These are phyloP conservation scores for Leishmania mexicana DNA, from an alignment of 208 protist genomes.

Conservation along the genomic window DNA sequence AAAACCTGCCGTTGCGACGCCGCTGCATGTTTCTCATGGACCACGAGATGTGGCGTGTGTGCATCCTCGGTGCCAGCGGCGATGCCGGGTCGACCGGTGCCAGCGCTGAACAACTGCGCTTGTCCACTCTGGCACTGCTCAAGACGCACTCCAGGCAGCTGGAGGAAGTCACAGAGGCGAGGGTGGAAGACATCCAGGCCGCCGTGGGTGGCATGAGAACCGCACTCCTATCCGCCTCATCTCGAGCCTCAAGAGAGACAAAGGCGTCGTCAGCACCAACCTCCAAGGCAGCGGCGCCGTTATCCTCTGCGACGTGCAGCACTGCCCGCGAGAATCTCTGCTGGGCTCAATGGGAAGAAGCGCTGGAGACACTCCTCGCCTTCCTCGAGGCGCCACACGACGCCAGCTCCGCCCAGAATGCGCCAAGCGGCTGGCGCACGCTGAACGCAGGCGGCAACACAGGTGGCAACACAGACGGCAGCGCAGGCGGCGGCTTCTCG, in stretches of 20 bases:
- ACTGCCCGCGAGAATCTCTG: neutral
- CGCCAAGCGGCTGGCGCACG: neutral
- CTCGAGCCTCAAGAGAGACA: neutral
- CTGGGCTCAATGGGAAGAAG: slow-evolving; percentile 42
- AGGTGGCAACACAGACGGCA: no score
- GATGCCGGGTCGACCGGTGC: neutral
- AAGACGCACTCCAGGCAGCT: neutral
- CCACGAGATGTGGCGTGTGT: slow-evolving; percentile 24
- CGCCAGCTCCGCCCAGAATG: neutral
- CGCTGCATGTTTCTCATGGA: slow-evolving; percentile 77
- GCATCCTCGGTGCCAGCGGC: slow-evolving; percentile 1
- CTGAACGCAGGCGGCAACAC: neutral
- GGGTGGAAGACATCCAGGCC: neutral
- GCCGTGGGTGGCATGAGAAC: neutral
- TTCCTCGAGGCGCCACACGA: slow-evolving; percentile 29
- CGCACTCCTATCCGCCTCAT: neutral
- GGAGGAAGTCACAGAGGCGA: neutral
- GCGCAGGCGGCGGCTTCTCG: neutral
- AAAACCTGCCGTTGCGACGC: slow-evolving; percentile 62
- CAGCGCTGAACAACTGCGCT: slow-evolving; percentile 2
- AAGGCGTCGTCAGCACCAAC: neutral
- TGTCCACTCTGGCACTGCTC: slow-evolving; percentile 8
- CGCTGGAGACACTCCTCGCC: slow-evolving; percentile 50
- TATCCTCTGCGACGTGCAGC: neutral
- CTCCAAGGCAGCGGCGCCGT: neutral